Evolutionary conservation across 805 yeast genomes (phyloP), one percentile per base, ranked within the genome.

Genomic region (Monosporozyma servazzii): DNA sequence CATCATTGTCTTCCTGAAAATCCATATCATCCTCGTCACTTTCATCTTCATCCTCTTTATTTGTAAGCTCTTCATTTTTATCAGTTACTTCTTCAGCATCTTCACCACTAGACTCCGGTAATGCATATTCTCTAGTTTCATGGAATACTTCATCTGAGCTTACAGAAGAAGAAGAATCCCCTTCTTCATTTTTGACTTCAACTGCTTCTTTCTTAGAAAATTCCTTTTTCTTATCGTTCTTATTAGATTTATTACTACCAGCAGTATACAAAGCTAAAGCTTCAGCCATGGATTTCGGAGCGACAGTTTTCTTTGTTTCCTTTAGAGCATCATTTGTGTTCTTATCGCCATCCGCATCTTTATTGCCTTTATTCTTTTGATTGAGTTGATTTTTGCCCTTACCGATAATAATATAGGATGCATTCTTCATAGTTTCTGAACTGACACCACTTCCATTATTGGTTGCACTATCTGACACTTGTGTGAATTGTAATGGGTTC

Each of bases 401-500:
- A 49, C 58, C 58, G 56, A 75, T 67, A 64, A 77, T 61, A 8
- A 76, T 73, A 66, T 81, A 84, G 54, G 72, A 69, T 3, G 77
- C 1, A 81, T 83, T 60, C 49, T 39, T 52, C 47, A 47, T 23
- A 27, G 41, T 45, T 46, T 49, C 40, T 3, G 51, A 51, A 11
- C 51, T 45, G 21, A 33, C 36, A 15, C 30, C 33, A 13, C 23
- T 31, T 5, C 37, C 52, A 10, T 31, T 21, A 6, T 23, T n/a
- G 21, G 21, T 6, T 6, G 29, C 37, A 13, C 15, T 41, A 21
- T 41, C 21, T 20, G 44, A 21, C 44, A 60, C 59, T 31, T 23
- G 47, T 50, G 76, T 80, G 66, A 87, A 88, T 29, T 72, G 73
- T 48, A 84, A 64, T 9, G 88, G 89, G 51, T 78, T 77, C 29